Conservation (phyloP, 768 basidiomycete species). For the Grammothele lineata region DNA sequence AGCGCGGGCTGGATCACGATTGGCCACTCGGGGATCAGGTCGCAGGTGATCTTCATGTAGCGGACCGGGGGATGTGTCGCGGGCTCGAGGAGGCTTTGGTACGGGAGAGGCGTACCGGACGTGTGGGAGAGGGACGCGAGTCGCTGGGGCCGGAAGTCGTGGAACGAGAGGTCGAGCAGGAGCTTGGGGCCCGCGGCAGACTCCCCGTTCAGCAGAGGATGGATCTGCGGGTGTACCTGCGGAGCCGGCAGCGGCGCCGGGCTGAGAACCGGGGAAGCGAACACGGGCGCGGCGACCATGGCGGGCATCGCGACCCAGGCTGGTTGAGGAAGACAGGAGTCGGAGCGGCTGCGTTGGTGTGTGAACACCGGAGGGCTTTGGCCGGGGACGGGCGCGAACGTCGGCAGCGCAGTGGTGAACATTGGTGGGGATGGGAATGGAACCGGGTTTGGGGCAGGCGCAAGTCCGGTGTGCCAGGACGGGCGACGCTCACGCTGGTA, state of each 20-base stretch:
- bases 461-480: slow-evolving; percentile 23
- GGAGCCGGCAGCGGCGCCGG: slow-evolving; percentile 1
- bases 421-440: slow-evolving; percentile 26
- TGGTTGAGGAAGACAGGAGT: slow-evolving; percentile 19
- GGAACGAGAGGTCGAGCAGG: slow-evolving; percentile 52
- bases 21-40: slow-evolving; percentile 57
- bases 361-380: slow-evolving; percentile 9
- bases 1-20: slow-evolving; percentile 40
- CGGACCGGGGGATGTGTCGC: slow-evolving; percentile 55
- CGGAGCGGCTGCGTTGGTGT: slow-evolving; percentile 22
- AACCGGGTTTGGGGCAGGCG: slow-evolving; percentile 18
- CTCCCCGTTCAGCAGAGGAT: slow-evolving; percentile 55
- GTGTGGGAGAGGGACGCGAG: slow-evolving; percentile 36
- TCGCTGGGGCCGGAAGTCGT: slow-evolving; percentile 41
- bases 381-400: slow-evolving; percentile 10
- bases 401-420: slow-evolving; percentile 18
- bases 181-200: slow-evolving; percentile 37
- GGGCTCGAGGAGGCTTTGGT: slow-evolving; percentile 44
- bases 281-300: slow-evolving; percentile 1
- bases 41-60: slow-evolving; percentile 53
- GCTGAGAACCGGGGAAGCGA: slow-evolving; percentile 4
- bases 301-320: slow-evolving; percentile 18
- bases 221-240: slow-evolving; percentile 26
- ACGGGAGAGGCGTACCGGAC: slow-evolving; percentile 29
- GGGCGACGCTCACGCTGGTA: slow-evolving; percentile 18